phyloP scores from a whole-genome alignment of 306 rosid species.

The Lathyrus oleraceus region DNA sequence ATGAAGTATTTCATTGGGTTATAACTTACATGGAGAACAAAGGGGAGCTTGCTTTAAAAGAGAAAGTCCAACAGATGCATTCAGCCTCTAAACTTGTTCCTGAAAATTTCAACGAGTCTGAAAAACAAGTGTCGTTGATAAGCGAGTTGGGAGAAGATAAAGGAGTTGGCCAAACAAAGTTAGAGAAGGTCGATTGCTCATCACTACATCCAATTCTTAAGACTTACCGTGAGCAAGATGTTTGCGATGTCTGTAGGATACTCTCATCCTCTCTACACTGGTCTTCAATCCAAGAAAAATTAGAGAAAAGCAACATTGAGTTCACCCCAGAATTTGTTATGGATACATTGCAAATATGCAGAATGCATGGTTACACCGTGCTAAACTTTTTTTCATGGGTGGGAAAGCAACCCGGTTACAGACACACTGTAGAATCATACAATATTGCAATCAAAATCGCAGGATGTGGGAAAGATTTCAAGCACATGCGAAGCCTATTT shows the following conservation, averaged over 20 bases:
- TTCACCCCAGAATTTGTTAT: constrained; percentile 71
- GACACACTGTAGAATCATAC: constrained; percentile 73
- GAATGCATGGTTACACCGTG: constrained; percentile 49
- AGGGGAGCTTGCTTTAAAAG: constrained; percentile 51
- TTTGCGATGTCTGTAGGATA: constrained; percentile 50
- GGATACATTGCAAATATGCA: constrained; percentile 54
- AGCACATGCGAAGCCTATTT: constrained; percentile 81
- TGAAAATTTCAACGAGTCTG: constrained; percentile 35
- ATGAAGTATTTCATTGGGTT: constrained; percentile 54
- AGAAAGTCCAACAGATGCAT: constrained; percentile 61
- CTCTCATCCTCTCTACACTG: constrained; percentile 59
- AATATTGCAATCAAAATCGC: constrained; percentile 85
- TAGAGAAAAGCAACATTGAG: constrained; percentile 54
- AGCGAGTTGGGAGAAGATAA: constrained; percentile 34
- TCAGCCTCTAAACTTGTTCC: constrained; percentile 45
- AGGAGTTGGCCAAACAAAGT: constrained; percentile 35
- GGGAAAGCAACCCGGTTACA: constrained; percentile 59
- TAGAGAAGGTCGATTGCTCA: constrained; percentile 29
- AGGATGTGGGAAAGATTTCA: constrained; percentile 83
- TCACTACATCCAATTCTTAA: constrained; percentile 35
- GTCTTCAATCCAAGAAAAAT: constrained; percentile 51
- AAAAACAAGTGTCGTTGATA: constrained; percentile 31
- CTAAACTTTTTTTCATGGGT: constrained; percentile 80
- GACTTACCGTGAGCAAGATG: constrained; percentile 51
- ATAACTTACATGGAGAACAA: constrained; percentile 57